Evolutionary conservation across 2,329 filamentous ascomycete species (phyloP), one percentile per base, ranked within the genome.

Genomic region (Catunica adiposa): DNA sequence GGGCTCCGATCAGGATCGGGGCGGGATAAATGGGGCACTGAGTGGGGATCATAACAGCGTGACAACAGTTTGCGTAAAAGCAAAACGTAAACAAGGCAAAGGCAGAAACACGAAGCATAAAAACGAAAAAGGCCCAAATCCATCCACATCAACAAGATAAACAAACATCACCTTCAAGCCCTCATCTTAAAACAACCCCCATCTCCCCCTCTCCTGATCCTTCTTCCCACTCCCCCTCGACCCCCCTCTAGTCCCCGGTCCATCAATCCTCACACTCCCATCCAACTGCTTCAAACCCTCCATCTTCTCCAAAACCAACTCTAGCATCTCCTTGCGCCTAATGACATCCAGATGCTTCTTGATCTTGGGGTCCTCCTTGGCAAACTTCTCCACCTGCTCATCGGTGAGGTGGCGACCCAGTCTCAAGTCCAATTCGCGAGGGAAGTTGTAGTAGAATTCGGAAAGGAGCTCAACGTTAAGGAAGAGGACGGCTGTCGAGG

Each of bases 361-460:
- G 60, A 98, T 84, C 69, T 90, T 92, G 17, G 88, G 85, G 64
- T 98, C 94, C 68, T 98, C 92, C 54, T 86, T 81, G 2, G 92
- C 92, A 63, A 98, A 96, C 25, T 79, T 79, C 66, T 98, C 90
- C 3, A 97, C 79, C 63, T 97, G 83, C 4, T 82, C 80, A 56
- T 84, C 80, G 34, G 80, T 79, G 59, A 96, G 75, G 62, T 88
- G 83, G 25, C 88, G 80, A 48, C 90, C 88, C 9, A 98, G 82
- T 34, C 89, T 80, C 58, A 84, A 73, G 67, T 98, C 92, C 11
- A 98, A 78, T 66, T 96, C 89, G 40, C 92, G 80, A 0, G 92
- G 92, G 69, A 98, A 98, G 66, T 92, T 89, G 70, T 96, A 95
- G 71, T 95, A 96, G 67, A 97, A 98, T 65, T 98, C 94, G 1